These are phyloP conservation scores for Aspergillus carlsbadensis DNA, from an alignment of 495 filamentous ascomycete genomes.

Conservation along the genomic window DNA sequence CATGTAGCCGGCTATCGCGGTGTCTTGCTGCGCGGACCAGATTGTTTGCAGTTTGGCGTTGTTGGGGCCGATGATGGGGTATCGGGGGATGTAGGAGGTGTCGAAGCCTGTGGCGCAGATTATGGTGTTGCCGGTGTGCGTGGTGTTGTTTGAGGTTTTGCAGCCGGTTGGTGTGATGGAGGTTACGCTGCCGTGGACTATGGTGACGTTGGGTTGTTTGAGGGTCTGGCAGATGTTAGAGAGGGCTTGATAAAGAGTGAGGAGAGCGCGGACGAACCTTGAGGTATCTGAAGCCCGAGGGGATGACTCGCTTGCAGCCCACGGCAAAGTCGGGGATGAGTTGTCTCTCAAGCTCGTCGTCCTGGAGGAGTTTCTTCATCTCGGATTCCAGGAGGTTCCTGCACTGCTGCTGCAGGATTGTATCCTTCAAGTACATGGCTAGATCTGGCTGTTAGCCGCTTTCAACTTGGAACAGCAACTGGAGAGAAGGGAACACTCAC, in stretches of 20 bases:
- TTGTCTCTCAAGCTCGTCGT: background rate
- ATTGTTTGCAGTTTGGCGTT: constrained; percentile 21
- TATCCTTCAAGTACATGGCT: no score
- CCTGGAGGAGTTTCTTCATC: background rate
- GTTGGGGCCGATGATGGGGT: constrained; percentile 29
- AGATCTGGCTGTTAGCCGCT: no score
- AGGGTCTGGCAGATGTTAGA: no score
- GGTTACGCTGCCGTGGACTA: background rate
- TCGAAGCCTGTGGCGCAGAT: constrained; percentile 52
- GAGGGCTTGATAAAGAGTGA: no score
- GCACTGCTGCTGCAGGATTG: no score
- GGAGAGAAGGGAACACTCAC: no score
- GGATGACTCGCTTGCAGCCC: background rate
- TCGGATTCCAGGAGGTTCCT: no score
- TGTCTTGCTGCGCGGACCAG: constrained; percentile 5
- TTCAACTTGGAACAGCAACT: no score
- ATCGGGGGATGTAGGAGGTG: constrained; percentile 33
- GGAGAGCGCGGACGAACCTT: background rate
- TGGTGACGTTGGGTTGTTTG: background rate
- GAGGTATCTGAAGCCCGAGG: background rate
- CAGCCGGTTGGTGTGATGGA: background rate
- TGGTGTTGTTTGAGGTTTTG: constrained; percentile 22
- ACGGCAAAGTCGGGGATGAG: background rate
- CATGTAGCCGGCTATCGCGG: constrained; percentile 38
- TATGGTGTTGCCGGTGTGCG: constrained; percentile 42